Evolutionary conservation across 1,139 yeast species (phyloP), one percentile per base, ranked within the genome.

Genomic region (Kazachstania sp.): DNA sequence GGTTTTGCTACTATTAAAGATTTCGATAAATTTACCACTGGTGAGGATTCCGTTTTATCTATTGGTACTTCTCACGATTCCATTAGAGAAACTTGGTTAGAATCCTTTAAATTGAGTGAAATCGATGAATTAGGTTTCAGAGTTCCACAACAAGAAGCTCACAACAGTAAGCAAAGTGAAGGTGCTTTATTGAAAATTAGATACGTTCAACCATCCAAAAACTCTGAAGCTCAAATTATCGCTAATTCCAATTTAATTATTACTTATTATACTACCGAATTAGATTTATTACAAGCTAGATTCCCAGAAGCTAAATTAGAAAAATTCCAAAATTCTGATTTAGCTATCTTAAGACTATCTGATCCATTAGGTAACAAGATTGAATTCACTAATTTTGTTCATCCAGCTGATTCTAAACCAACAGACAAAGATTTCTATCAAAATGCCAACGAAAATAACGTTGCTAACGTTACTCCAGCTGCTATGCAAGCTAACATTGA

Each of bases 81-180:
- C 0, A 59, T 80, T 45, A 74, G 72, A 54, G 94, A 84, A 64
- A 66, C 78, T 39, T 84, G 94, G 92, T 61, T 83, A 43, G 85
- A 83, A 58, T 70, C 80, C 23, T 82, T 80, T 64, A 86, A 86
- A 23, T 68, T 81, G 42, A 76, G 78, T 45, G 74, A 75, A 54
- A 49, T 68, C 23, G 78, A 74, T 55, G 62, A 59, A 19, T 59
- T 68, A 41, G 81, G 81, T 1, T 65, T 69, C 57, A 62, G 77
- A 51, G 68, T 72, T 39, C 87, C 87, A 15, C 70, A 78, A 67
- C 84, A 79, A 57, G 84, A 81, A 56, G 67, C 67, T 11, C 63
- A 73, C 50, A 64, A 68, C 41, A 64, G 66, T 48, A 46, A 58
- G 42, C 70, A 69, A 54, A 69, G 77, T 41, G 77, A 78, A 59